Conservation (phyloP, 2,329 filamentous ascomycete genomes). For the Neofusicoccum umdonicola region DNA sequence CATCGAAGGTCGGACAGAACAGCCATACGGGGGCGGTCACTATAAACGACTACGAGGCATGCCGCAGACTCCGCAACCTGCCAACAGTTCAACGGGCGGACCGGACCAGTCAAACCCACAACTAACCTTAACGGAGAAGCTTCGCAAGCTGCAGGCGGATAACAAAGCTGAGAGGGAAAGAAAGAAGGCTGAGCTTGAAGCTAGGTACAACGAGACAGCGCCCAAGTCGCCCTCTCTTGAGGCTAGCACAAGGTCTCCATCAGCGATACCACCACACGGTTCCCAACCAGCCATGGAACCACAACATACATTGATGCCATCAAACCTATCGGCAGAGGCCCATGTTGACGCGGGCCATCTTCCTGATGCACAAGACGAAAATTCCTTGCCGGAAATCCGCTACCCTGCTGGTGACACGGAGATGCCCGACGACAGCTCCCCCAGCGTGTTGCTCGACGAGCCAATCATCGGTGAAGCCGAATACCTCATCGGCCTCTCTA, state of each 20-base stretch:
- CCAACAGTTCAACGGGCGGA: not conserved
- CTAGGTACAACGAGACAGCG: not conserved
- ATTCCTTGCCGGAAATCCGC: not conserved
- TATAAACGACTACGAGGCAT: not conserved
- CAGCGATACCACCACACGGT: not conserved
- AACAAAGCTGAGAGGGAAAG: not conserved
- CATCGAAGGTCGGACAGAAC: not conserved
- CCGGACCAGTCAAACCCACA: not conserved
- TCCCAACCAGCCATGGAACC: not conserved
- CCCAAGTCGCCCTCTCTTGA: not conserved
- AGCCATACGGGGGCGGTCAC: not conserved
- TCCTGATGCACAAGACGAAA: not conserved
- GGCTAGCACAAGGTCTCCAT: not conserved
- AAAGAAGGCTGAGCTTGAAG: not conserved
- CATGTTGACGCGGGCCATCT: not conserved
- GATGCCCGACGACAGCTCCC: not conserved
- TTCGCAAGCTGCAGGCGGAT: not conserved
- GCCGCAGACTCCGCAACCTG: not conserved
- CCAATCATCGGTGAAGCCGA: not conserved
- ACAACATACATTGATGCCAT: not conserved
- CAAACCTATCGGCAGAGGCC: not conserved
- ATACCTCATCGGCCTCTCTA: conserved; percentile 13
- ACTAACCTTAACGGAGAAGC: not conserved
- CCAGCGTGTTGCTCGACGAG: not conserved
- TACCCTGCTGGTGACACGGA: not conserved